A percentile compares a stretch with the other conserved stretches of the same genome.
These are phyloP conservation scores for Aspergillus sergii DNA, from an alignment of 2,329 filamentous ascomycete genomes.

Conservation along the genomic window DNA sequence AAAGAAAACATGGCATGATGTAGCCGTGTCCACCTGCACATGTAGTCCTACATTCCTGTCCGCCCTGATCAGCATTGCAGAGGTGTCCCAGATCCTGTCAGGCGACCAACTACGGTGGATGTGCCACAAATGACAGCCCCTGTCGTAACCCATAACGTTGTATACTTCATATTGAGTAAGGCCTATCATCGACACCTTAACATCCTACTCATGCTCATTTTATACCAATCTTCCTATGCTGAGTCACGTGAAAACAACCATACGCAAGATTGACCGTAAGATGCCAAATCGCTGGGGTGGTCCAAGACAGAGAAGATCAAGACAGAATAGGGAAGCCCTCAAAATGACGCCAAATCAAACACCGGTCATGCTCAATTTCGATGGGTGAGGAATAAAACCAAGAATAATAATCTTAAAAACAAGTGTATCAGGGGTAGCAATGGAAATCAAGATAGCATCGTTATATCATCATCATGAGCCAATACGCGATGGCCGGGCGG, in stretches of 20 bases:
- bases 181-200: background rate
- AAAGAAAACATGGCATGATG: background rate
- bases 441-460: constrained; percentile 5
- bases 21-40: background rate
- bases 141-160: no score
- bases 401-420: constrained; percentile 1
- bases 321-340: background rate
- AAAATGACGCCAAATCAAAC: background rate
- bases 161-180: background rate
- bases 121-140: background rate
- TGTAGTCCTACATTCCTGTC: constrained; percentile 1
- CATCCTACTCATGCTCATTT: background rate
- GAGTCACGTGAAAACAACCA: background rate
- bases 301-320: no score
- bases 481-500: background rate
- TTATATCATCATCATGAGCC: constrained; percentile 9
- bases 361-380: constrained; percentile 1
- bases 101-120: background rate
- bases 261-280: background rate
- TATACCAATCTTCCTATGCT: background rate
- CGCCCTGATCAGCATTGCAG: constrained; percentile 3
- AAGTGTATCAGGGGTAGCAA: background rate
- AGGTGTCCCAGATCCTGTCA: background rate
- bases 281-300: background rate
- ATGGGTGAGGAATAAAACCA: background rate